phyloP scores from a whole-genome alignment of 208 protist species.

The Phytomonas francai region DNA sequence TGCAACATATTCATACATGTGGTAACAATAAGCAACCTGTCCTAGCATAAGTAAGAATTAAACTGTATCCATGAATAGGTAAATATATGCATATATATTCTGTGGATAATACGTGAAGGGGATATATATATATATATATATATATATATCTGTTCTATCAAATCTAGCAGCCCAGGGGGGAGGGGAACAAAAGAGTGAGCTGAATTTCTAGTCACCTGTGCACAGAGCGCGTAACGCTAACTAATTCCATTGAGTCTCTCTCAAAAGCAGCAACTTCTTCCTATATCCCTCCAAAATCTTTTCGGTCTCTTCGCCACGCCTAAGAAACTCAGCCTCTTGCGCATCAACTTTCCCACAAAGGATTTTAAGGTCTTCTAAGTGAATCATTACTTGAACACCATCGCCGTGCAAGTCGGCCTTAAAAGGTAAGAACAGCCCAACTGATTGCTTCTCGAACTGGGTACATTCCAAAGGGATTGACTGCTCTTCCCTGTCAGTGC shows the following conservation, averaged over 20 bases:
- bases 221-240: neutral
- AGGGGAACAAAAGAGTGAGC: neutral
- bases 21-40: too few relatives aligned
- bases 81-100: neutral
- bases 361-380: slow-evolving; percentile 34
- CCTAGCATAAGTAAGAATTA: too few relatives aligned
- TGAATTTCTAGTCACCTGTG: neutral
- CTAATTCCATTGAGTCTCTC: neutral
- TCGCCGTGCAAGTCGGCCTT: slow-evolving; percentile 40
- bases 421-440: slow-evolving; percentile 56
- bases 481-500: neutral
- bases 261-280: neutral
- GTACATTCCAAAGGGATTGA: too few relatives aligned
- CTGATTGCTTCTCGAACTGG: neutral
- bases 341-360: slow-evolving; percentile 46
- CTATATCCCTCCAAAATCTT: slow-evolving; percentile 26
- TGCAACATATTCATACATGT: too few relatives aligned
- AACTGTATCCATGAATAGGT: too few relatives aligned
- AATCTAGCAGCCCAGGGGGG: neutral
- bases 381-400: slow-evolving; percentile 38
- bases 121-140: too few relatives aligned
- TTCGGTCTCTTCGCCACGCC: slow-evolving; percentile 33
- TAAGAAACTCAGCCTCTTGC: slow-evolving; percentile 37
- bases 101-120: neutral
- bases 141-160: too few relatives aligned